These are phyloP conservation scores for Clonostachys rhizophaga DNA, from an alignment of 2,329 filamentous ascomycete genomes.

Conservation along the genomic window DNA sequence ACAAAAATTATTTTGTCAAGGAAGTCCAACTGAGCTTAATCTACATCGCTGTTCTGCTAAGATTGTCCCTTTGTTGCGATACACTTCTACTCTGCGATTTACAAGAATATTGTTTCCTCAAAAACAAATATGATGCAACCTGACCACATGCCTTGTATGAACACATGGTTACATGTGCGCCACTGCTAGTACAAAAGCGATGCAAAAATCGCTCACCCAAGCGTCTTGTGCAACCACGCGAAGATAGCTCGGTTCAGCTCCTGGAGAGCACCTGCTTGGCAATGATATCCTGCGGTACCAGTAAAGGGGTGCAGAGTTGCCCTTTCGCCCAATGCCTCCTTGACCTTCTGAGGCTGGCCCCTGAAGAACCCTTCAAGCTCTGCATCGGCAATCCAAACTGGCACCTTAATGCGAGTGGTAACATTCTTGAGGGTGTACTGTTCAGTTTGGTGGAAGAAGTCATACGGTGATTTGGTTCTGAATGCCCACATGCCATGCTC, in stretches of 20 bases:
- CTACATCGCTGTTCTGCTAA: too few species aligned
- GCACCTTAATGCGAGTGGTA: slow-evolving; percentile 11
- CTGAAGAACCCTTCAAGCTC: slow-evolving; percentile 10
- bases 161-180: too few species aligned
- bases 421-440: slow-evolving; percentile 9
- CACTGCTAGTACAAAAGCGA: neutral
- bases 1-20: too few species aligned
- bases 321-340: slow-evolving; percentile 5
- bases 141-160: too few species aligned
- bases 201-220: slow-evolving; percentile 1
- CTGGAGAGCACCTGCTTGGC: slow-evolving; percentile 9
- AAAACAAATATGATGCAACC: too few species aligned
- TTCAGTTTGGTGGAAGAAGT: slow-evolving; percentile 8
- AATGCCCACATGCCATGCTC: slow-evolving; percentile 18
- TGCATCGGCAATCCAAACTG: slow-evolving; percentile 10
- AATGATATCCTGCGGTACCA: slow-evolving; percentile 9
- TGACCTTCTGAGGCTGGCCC: slow-evolving; percentile 7
- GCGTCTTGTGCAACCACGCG: slow-evolving; percentile 14
- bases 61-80: too few species aligned
- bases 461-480: slow-evolving; percentile 12
- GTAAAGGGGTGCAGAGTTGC: slow-evolving; percentile 2
- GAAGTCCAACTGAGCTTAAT: too few species aligned
- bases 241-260: slow-evolving; percentile 13
- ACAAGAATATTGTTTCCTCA: too few species aligned
- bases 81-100: too few species aligned